A percentile compares a stretch with the other conserved stretches of the same genome.
phyloP scores from a whole-genome alignment of 345 rosid genomes.

The Nasturtium officinale region DNA sequence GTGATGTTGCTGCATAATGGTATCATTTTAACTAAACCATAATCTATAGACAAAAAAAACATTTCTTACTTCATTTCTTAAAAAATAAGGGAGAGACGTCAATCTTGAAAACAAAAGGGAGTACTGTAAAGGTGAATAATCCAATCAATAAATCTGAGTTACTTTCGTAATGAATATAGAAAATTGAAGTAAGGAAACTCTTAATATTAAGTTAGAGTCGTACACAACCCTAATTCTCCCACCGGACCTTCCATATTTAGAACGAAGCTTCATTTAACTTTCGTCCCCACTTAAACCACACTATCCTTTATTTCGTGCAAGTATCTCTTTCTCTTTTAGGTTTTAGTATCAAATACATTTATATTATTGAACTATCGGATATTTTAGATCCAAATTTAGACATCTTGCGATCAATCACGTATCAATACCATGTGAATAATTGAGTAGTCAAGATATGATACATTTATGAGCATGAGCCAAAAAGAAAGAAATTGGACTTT shows the following conservation, averaged over 20 bases:
- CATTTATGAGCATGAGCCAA: neutral
- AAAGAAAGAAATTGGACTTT: neutral
- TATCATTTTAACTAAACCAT: neutral
- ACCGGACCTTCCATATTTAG: constrained; percentile 34
- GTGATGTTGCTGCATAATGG: neutral
- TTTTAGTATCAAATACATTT: neutral
- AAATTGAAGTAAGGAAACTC: constrained; percentile 8
- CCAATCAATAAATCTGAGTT: constrained; percentile 1
- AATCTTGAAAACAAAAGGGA: constrained; percentile 13
- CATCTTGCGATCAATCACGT: constrained; percentile 13
- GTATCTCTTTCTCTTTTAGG: constrained; percentile 7
- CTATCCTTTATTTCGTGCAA: constrained; percentile 24
- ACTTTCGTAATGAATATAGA: constrained; percentile 26
- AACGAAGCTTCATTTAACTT: constrained; percentile 31
- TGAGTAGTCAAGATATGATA: constrained; percentile 13
- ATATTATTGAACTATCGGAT: neutral
- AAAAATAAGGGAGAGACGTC: constrained; percentile 19
- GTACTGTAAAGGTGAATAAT: constrained; percentile 2
- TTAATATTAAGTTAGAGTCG: constrained; percentile 22
- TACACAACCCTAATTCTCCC: constrained; percentile 30
- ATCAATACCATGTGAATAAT: constrained; percentile 25
- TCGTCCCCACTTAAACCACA: constrained; percentile 32
- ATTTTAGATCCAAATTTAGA: constrained; percentile 13
- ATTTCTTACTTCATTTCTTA: neutral
- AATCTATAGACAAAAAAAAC: neutral